Percentiles rank a stretch among this genome's conserved stretches.
phyloP scores from a whole-genome alignment of 768 basidiomycete genomes.

The Trametes gibbosa region DNA sequence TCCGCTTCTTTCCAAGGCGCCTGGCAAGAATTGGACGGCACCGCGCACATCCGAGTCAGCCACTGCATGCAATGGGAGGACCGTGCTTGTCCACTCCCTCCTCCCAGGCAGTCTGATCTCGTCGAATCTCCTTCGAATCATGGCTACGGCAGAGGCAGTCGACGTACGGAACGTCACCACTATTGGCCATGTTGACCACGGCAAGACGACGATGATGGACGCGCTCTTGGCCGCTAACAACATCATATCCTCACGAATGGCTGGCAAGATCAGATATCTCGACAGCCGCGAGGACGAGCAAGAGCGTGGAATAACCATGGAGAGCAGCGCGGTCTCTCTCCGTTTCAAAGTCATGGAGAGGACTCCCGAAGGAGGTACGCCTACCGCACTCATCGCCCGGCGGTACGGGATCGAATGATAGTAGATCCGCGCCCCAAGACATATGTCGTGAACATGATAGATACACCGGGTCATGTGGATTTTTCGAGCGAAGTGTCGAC shows the following conservation, averaged over 20 bases:
- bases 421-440: conserved; percentile 51
- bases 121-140: not conserved
- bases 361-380: conserved; percentile 54
- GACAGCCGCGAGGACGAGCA: conserved; percentile 98
- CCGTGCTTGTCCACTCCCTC: not conserved
- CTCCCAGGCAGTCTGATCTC: not conserved
- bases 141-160: conserved; percentile 20
- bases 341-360: conserved; percentile 78
- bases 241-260: conserved; percentile 92
- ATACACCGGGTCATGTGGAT: conserved; percentile 98
- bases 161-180: conserved; percentile 80
- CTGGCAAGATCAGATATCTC: conserved; percentile 93
- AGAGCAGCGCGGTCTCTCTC: conserved; percentile 91
- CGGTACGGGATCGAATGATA: conserved; percentile 32
- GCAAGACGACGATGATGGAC: conserved; percentile 96
- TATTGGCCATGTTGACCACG: conserved; percentile 91
- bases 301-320: conserved; percentile 98
- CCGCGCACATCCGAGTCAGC: too few relatives aligned
- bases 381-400: conserved; percentile 3
- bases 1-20: too few relatives aligned
- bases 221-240: conserved; percentile 94
- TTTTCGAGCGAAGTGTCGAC: conserved; percentile 97
- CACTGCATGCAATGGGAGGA: too few relatives aligned
- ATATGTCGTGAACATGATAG: conserved; percentile 92
- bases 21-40: too few relatives aligned